Base-by-base conservation (phyloP, 1,284 basidiomycete genomes). In the Ganoderma multipileum region DNA sequence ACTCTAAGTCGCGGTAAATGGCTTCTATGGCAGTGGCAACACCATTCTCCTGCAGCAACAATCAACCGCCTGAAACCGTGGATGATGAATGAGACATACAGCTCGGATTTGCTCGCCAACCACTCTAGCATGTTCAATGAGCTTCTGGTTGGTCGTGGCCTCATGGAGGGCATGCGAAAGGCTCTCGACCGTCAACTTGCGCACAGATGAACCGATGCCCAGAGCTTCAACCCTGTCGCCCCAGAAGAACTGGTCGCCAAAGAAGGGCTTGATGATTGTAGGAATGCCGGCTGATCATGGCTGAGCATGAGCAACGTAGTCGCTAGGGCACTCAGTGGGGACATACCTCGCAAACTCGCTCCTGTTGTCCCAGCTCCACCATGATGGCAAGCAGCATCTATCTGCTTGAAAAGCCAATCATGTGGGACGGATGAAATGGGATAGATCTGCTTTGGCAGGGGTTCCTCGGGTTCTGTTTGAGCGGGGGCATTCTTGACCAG, bases 211-310 rank as follows among this genome's bases (percentile, higher is more conserved):
- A 38, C 97, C 97, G 60, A 98, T 91, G 47, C 96, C 96, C 42
- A 99, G 86, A 3, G 94, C 94, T 80, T 98, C 96, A 26, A 97
- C 94, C 33, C 96, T 91, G 81, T 96, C 95, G 4, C 94, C 95
- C 95, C 96, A 99, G 82, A 99, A 98, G 80, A 93, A 96, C 77
- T 99, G 95, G 81, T 98, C 97, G 8, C 97, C 97, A 76, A 99
- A 99, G 87, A 98, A 99, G 0, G 97, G 97, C 73, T 93, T 94
- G 78, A 99, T 96, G 75, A 99, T 94, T 0, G 96, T 99, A 1
- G 97, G 97, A 70, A 97, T 91, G 8, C 96, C 95, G 67, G 95
- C 95, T 95, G 58, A 30, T 72, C 23, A 20, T 76, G 63, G 75
- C 67, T 52, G 61, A 50, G 50, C 42, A 65, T 38, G 41, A 70